Evolutionary conservation across 1,284 basidiomycete species (phyloP).

Genomic region (Cryptococcus sp.): DNA sequence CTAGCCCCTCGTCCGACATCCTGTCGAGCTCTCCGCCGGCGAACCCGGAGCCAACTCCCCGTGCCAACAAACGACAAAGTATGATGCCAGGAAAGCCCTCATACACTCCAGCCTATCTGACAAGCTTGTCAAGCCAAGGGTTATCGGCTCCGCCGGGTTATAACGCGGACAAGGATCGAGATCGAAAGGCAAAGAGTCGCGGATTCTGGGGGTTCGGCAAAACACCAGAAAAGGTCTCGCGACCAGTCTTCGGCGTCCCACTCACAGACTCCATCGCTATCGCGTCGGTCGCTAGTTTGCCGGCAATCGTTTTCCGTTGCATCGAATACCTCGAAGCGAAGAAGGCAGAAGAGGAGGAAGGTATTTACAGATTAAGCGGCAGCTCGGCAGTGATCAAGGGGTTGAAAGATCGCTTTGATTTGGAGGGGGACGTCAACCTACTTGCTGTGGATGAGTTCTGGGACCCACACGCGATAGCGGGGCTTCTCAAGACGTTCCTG

Average conservation of each 20-base stretch:
- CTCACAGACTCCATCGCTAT: conserved; percentile 85
- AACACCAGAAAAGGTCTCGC: conserved; percentile 57
- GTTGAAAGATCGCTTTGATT: conserved; percentile 89
- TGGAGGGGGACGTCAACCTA: conserved; percentile 90
- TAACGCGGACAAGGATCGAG: conserved; percentile 60
- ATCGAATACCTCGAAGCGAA: conserved; percentile 88
- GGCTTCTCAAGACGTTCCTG: conserved; percentile 84
- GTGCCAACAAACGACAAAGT: conserved; percentile 44
- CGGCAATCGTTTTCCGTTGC: conserved; percentile 91
- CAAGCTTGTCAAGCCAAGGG: conserved; percentile 41
- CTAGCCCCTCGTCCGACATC: conserved; percentile 18
- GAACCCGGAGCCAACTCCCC: conserved; percentile 26
- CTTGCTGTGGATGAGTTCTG: conserved; percentile 82
- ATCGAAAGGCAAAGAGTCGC: conserved; percentile 85
- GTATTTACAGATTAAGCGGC: conserved; percentile 92
- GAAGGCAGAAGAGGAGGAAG: conserved; percentile 92
- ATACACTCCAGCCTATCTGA: conserved; percentile 46
- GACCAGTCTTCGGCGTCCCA: conserved; percentile 84
- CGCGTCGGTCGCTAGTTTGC: conserved; percentile 83
- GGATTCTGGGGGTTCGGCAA: conserved; percentile 77
- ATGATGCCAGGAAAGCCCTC: conserved; percentile 41
- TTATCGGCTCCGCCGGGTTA: conserved; percentile 34
- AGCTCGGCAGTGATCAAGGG: conserved; percentile 92
- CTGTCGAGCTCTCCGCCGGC: conserved; percentile 9
- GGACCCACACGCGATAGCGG: conserved; percentile 94